These are phyloP conservation scores for Thalia dealbata DNA, from an alignment of 176 grass and related monocot genomes.

Conservation along the genomic window DNA sequence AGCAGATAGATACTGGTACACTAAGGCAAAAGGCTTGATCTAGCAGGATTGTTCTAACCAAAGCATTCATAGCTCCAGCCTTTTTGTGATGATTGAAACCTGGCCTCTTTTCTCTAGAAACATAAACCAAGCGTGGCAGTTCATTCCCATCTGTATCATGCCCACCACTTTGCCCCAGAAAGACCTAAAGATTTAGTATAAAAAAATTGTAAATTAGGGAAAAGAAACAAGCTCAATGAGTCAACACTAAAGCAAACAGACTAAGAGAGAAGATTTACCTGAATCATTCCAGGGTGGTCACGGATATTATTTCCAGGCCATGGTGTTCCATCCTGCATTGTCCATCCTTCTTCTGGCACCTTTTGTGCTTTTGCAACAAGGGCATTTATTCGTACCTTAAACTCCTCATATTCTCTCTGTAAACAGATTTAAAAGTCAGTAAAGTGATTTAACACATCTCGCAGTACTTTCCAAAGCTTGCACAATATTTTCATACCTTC, in stretches of 20 bases:
- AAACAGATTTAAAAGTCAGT: conserved; percentile 11
- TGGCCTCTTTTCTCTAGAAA: conserved; percentile 88
- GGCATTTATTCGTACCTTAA: conserved; percentile 86
- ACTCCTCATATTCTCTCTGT: conserved; percentile 93
- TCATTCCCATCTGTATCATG: conserved; percentile 77
- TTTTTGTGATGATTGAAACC: conserved; percentile 92
- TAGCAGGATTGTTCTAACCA: conserved; percentile 34
- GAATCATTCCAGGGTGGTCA: conserved; percentile 96
- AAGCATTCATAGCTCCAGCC: conserved; percentile 89
- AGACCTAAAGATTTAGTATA: conserved; percentile 44
- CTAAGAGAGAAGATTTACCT: conserved; percentile 31
- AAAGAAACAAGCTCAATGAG: not conserved
- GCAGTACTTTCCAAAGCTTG: too few relatives aligned
- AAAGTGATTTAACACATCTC: too few relatives aligned
- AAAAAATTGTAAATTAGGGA: conserved; percentile 13
- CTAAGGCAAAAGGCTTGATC: not conserved
- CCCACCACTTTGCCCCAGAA: conserved; percentile 92
- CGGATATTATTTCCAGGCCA: conserved; percentile 95
- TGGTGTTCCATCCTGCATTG: conserved; percentile 88
- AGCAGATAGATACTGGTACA: not conserved
- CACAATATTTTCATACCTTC: conserved; percentile 50
- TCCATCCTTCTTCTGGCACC: conserved; percentile 94
- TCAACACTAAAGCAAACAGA: not conserved
- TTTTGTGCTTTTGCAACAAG: conserved; percentile 89
- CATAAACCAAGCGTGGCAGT: conserved; percentile 76